Conservation (phyloP, 768 basidiomycete species). For the Nidularia sp. region DNA sequence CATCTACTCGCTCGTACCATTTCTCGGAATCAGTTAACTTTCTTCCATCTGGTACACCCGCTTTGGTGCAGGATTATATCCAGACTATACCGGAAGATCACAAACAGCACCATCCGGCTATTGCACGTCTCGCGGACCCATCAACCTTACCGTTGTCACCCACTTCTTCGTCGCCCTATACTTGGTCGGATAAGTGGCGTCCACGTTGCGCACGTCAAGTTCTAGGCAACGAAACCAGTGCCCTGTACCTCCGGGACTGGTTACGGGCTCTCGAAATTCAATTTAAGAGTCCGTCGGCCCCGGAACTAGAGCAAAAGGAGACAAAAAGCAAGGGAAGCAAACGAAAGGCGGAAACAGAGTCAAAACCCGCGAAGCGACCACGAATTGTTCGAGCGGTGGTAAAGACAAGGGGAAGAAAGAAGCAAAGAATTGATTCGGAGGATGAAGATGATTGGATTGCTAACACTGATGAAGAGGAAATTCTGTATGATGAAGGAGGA, state of each 20-base stretch:
- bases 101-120: slow-evolving; percentile 42
- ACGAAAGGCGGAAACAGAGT: slow-evolving; percentile 15
- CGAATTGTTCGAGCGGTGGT: slow-evolving; percentile 52
- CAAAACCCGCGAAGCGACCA: slow-evolving; percentile 42
- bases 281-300: slow-evolving; percentile 14
- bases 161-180: slow-evolving; percentile 12
- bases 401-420: slow-evolving; percentile 47
- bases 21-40: too few species aligned
- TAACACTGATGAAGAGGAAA: slow-evolving; percentile 29
- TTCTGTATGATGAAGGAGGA: slow-evolving; percentile 18
- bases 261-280: slow-evolving; percentile 64
- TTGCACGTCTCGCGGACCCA: slow-evolving; percentile 31
- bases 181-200: slow-evolving; percentile 75
- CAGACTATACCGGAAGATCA: slow-evolving; percentile 25
- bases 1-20: too few species aligned
- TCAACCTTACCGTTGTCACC: slow-evolving; percentile 11
- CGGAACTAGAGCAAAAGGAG: too few species aligned
- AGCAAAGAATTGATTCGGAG: slow-evolving; percentile 44
- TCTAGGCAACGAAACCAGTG: slow-evolving; percentile 71
- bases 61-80: too few species aligned
- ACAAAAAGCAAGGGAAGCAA: slow-evolving; percentile 9
- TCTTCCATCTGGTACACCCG: too few species aligned
- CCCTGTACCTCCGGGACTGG: slow-evolving; percentile 76
- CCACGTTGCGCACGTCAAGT: slow-evolving; percentile 72
- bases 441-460: slow-evolving; percentile 65